Percentiles rank a stretch among this genome's conserved stretches.
Conservation (phyloP, 345 rosid species). For the Euphorbia pulcherrima region DNA sequence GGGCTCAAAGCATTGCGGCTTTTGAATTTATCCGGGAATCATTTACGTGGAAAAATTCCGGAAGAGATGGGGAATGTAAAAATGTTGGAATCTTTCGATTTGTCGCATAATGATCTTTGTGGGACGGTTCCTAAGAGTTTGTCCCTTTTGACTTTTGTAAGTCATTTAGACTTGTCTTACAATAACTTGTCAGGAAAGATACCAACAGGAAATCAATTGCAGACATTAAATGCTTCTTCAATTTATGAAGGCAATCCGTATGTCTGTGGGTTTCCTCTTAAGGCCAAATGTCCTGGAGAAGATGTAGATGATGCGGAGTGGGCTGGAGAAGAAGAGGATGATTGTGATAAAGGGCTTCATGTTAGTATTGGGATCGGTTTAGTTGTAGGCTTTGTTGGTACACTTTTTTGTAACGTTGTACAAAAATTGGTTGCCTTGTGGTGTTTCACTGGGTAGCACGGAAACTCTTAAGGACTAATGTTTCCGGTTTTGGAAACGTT, state of each 20-base stretch:
- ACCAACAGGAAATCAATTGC: constrained; percentile 25
- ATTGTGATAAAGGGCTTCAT: neutral
- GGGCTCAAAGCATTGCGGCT: neutral
- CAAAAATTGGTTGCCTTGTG: neutral
- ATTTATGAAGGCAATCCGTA: constrained; percentile 20
- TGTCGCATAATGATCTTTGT: constrained; percentile 11
- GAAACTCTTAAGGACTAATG: too few species aligned
- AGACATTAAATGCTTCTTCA: constrained; percentile 19
- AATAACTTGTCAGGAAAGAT: constrained; percentile 29
- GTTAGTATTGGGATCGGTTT: constrained; percentile 7
- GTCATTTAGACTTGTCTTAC: constrained; percentile 23
- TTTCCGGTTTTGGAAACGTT: too few species aligned
- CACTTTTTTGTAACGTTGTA: neutral
- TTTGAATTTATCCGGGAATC: constrained; percentile 20
- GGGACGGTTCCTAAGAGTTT: constrained; percentile 13
- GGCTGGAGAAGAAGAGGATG: neutral
- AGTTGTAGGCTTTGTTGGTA: constrained; percentile 4
- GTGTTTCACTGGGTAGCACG: too few species aligned
- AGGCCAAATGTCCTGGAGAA: constrained; percentile 13
- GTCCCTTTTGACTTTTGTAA: constrained; percentile 16
- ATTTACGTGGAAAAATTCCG: constrained; percentile 11
- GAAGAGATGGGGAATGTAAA: constrained; percentile 14
- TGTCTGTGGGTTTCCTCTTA: constrained; percentile 15
- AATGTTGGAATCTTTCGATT: constrained; percentile 15
- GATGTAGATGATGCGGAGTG: neutral